These are phyloP conservation scores for Peribolospora baueri DNA, from an alignment of 768 basidiomycete species.

Conservation along the genomic window DNA sequence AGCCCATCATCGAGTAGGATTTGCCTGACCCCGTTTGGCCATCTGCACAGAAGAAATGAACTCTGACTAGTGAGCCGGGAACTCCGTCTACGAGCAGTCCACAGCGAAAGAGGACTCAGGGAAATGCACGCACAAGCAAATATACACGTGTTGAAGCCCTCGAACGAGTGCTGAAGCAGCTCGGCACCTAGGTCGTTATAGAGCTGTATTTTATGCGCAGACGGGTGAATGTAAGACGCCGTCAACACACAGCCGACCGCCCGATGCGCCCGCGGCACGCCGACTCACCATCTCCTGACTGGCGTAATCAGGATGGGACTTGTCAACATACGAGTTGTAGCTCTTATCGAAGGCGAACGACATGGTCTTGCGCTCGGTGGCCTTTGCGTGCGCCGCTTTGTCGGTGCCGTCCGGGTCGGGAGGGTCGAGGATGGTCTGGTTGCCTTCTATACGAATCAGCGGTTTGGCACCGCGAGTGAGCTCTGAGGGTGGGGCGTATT, in stretches of 20 bases:
- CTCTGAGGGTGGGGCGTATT: slow-evolving; percentile 29
- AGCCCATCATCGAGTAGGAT: slow-evolving; percentile 25
- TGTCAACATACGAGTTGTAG: slow-evolving; percentile 52
- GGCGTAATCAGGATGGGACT: slow-evolving; percentile 73
- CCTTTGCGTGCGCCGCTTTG: slow-evolving; percentile 27
- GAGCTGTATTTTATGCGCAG: slow-evolving; percentile 17
- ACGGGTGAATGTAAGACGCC: too few species aligned
- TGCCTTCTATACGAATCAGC: slow-evolving; percentile 84
- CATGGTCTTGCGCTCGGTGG: slow-evolving; percentile 63
- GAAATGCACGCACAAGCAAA: slow-evolving; percentile 59
- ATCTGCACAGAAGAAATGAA: background rate
- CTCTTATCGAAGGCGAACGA: slow-evolving; percentile 88
- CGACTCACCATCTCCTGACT: slow-evolving; percentile 47
- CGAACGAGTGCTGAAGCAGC: slow-evolving; percentile 78
- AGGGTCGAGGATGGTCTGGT: background rate
- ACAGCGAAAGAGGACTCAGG: background rate
- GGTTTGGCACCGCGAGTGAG: slow-evolving; percentile 76
- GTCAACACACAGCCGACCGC: too few species aligned
- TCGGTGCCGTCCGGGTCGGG: background rate
- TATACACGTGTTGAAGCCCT: slow-evolving; percentile 95
- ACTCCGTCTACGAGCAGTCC: background rate
- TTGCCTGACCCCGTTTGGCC: slow-evolving; percentile 9
- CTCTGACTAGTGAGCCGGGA: background rate
- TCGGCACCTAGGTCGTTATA: slow-evolving; percentile 88
- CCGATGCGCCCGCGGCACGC: too few species aligned